Evolutionary conservation across 441 rosid genomes (phyloP).

Genomic region (Sinapis alba): DNA sequence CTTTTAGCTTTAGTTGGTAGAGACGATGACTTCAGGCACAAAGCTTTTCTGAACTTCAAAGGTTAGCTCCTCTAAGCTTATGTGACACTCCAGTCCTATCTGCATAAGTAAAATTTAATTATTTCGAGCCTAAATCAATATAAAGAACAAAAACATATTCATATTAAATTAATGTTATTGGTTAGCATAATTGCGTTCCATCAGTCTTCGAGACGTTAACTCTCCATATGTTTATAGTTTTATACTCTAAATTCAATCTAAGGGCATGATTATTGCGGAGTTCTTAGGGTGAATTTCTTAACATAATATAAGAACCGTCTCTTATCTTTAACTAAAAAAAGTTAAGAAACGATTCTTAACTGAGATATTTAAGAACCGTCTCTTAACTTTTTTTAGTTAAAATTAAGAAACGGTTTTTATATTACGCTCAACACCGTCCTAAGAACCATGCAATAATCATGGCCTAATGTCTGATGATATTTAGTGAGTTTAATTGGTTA

Average conservation of each 20-base stretch:
- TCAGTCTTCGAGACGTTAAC: background rate
- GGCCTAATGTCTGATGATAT: background rate
- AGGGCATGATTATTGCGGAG: too few species aligned
- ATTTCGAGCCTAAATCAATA: background rate
- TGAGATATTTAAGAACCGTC: too few species aligned
- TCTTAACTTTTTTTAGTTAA: too few species aligned
- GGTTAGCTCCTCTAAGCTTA: slow-evolving; percentile 87
- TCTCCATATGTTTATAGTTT: background rate
- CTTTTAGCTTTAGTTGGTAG: slow-evolving; percentile 28
- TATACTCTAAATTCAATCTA: background rate
- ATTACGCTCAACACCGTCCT: too few species aligned
- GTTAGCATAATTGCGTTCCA: background rate
- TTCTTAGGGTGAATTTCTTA: too few species aligned
- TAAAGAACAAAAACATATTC: background rate
- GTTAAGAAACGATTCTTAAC: too few species aligned
- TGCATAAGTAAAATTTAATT: slow-evolving; percentile 39
- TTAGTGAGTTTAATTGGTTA: background rate
- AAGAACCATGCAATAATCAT: too few species aligned
- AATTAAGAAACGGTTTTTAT: too few species aligned
- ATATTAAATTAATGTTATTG: background rate
- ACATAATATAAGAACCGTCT: too few species aligned
- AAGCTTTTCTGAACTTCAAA: slow-evolving; percentile 82
- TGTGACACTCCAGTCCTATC: slow-evolving; percentile 85
- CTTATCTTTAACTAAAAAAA: too few species aligned
- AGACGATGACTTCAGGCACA: slow-evolving; percentile 39